Evolutionary conservation across 306 rosid genomes (phyloP).

Genomic region (Quercus aquifolioides): DNA sequence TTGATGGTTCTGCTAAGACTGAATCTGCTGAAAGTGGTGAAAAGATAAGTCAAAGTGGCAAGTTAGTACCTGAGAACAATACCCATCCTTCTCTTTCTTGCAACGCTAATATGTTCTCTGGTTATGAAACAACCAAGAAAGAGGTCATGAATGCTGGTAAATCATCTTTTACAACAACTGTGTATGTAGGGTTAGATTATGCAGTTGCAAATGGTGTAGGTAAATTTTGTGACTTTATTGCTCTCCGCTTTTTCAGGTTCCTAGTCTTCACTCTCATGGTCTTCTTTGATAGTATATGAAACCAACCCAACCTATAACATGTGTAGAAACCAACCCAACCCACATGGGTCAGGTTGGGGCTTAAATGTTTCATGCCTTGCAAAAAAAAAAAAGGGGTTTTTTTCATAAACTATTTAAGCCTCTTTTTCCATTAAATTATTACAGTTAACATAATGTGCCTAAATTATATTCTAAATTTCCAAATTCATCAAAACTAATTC

Average conservation of each 20-base stretch:
- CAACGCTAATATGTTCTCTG: constrained; percentile 63
- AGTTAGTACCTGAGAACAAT: constrained; percentile 51
- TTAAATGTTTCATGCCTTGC: no score
- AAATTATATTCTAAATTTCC: no score
- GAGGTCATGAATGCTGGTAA: constrained; percentile 69
- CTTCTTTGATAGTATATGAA: no score
- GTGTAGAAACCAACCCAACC: no score
- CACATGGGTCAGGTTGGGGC: no score
- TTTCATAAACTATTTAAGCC: no score
- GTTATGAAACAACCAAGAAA: constrained; percentile 55
- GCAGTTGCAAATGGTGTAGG: constrained; percentile 61
- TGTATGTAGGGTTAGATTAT: constrained; percentile 51
- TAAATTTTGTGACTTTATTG: constrained; percentile 26
- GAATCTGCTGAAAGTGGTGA: constrained; percentile 98
- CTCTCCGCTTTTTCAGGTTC: neutral
- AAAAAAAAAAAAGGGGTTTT: rapidly evolving
- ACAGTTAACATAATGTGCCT: no score
- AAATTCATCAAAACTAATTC: no score
- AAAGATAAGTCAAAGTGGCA: constrained; percentile 76
- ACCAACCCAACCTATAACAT: no score
- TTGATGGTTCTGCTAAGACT: constrained; percentile 88
- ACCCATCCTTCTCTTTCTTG: constrained; percentile 71
- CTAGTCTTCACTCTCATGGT: neutral
- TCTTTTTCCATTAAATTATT: no score
- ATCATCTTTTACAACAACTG: constrained; percentile 57